Evolutionary conservation across 352 stramenopile genomes (phyloP).

Genomic region (Phytophthora palmivora): DNA sequence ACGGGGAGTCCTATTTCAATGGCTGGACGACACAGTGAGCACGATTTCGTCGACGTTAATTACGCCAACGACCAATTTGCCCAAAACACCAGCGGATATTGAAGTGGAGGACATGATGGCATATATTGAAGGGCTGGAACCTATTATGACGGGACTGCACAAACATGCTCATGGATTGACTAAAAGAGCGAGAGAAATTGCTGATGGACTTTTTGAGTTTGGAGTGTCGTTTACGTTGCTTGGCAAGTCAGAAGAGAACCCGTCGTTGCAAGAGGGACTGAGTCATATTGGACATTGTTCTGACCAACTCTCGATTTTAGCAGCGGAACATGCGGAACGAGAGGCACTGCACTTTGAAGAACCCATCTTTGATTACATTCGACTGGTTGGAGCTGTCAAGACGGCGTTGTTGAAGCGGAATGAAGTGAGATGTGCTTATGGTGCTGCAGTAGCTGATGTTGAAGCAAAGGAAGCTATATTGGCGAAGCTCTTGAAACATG

Average conservation of each 20-base stretch:
- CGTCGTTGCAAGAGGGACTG: slow-evolving; percentile 92
- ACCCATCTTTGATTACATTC: slow-evolving; percentile 97
- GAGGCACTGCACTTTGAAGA: slow-evolving; percentile 95
- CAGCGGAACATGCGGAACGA: slow-evolving; percentile 92
- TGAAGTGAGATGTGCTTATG: slow-evolving; percentile 92
- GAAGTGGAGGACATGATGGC: slow-evolving; percentile 96
- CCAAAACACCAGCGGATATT: slow-evolving; percentile 92
- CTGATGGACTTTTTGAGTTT: slow-evolving; percentile 97
- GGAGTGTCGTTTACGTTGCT: slow-evolving; percentile 96
- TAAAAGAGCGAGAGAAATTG: slow-evolving; percentile 94
- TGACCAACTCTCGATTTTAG: slow-evolving; percentile 92
- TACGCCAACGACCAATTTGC: slow-evolving; percentile 53
- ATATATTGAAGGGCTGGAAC: slow-evolving; percentile 96
- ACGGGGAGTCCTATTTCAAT: slow-evolving; percentile 83
- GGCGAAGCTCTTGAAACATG: slow-evolving; percentile 68
- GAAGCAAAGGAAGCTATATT: slow-evolving; percentile 79
- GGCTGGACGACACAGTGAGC: slow-evolving; percentile 86
- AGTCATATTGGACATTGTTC: slow-evolving; percentile 93
- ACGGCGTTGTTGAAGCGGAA: slow-evolving; percentile 93
- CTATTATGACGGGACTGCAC: slow-evolving; percentile 95
- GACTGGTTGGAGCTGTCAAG: slow-evolving; percentile 96
- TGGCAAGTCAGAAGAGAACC: slow-evolving; percentile 93
- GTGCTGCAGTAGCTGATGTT: slow-evolving; percentile 84
- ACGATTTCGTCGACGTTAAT: slow-evolving; percentile 85
- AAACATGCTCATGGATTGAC: slow-evolving; percentile 95